phyloP scores from a whole-genome alignment of 2,329 filamentous ascomycete species.

The Raffaelea albimanens region DNA sequence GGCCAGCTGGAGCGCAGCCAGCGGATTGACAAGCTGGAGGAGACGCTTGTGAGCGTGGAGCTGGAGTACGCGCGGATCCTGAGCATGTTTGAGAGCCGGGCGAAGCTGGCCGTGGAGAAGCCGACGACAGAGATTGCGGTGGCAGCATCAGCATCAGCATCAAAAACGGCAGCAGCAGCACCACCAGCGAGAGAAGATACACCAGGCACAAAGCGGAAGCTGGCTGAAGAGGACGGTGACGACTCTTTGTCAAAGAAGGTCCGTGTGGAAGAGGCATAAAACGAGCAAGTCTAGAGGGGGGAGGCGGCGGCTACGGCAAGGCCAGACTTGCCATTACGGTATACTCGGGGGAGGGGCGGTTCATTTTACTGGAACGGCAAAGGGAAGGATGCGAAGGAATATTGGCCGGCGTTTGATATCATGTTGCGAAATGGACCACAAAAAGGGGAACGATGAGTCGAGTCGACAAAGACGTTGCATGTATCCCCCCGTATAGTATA shows the following conservation, averaged over 20 bases:
- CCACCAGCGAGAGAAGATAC: neutral
- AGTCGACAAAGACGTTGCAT: too few relatives aligned
- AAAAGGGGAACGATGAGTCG: too few relatives aligned
- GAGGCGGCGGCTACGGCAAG: too few relatives aligned
- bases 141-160: constrained; percentile 4
- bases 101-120: constrained; percentile 15
- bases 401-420: too few relatives aligned
- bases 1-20: constrained; percentile 60
- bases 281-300: too few relatives aligned
- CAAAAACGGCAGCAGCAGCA: neutral
- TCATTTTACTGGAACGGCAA: too few relatives aligned
- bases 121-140: neutral
- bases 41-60: constrained; percentile 58
- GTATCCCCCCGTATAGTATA: too few relatives aligned
- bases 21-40: constrained; percentile 61
- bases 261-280: constrained; percentile 4
- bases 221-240: constrained; percentile 33
- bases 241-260: constrained; percentile 16
- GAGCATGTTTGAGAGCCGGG: constrained; percentile 30
- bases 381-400: too few relatives aligned
- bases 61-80: constrained; percentile 64
- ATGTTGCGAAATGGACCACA: too few relatives aligned
- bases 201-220: constrained; percentile 37
- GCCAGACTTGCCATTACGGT: too few relatives aligned
- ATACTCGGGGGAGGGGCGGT: too few relatives aligned